Percentiles rank a stretch among this genome's conserved stretches.
These are phyloP conservation scores for Ustilago hordei DNA, from an alignment of 1,284 basidiomycete species.

Conservation along the genomic window DNA sequence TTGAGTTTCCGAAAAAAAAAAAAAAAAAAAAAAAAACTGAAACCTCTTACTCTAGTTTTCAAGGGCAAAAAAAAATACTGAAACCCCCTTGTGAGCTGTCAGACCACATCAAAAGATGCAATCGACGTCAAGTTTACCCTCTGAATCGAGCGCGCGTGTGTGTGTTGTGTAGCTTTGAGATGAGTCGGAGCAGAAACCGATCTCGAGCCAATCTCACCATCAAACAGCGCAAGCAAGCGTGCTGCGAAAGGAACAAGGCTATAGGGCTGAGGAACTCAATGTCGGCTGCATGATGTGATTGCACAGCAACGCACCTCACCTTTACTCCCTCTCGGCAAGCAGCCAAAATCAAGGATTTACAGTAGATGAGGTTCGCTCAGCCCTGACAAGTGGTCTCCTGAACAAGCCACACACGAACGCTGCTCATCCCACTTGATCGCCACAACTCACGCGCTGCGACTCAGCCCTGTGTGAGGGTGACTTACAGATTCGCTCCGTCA, in stretches of 20 bases:
- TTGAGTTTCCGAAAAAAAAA: too few species aligned
- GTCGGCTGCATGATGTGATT: conserved; percentile 3
- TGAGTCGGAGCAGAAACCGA: conserved; percentile 2
- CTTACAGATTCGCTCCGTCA: not conserved
- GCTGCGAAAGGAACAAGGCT: not conserved
- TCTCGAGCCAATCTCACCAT: conserved; percentile 5
- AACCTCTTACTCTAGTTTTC: too few species aligned
- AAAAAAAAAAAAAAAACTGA: too few species aligned
- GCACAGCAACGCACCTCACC: conserved; percentile 2
- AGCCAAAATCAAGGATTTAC: conserved; percentile 1
- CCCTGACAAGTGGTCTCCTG: not conserved
- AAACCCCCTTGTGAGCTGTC: not conserved
- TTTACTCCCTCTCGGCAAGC: conserved; percentile 1
- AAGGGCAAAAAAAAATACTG: too few species aligned
- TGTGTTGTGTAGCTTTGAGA: not conserved
- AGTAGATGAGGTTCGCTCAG: not conserved
- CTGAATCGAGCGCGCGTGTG: not conserved
- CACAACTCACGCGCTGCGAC: not conserved
- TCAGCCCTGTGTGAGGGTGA: not conserved
- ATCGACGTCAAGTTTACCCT: not conserved
- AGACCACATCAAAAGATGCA: not conserved
- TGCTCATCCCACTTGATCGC: not conserved
- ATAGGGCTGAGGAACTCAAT: not conserved
- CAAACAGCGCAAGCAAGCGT: conserved; percentile 1
- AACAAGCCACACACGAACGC: not conserved